Evolutionary conservation across 371 early-diverging fungal species (phyloP), one percentile per base, ranked within the genome.

Genomic region (Mortierella sp.): DNA sequence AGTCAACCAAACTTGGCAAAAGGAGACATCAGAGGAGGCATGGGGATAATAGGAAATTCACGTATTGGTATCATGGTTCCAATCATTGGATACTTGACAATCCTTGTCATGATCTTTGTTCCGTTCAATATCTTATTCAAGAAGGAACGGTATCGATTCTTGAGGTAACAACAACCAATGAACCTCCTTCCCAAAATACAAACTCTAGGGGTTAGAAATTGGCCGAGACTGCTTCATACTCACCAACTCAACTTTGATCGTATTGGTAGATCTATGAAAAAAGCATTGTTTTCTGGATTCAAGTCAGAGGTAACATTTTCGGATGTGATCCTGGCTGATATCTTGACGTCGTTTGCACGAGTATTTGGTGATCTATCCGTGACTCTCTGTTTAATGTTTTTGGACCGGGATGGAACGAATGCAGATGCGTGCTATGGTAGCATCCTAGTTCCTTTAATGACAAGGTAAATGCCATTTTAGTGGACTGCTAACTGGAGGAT

Each of bases 301-400:
- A 69, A 83, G 62, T 74, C 87, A 1, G 84, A 89, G 1, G 95
- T 96, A 1, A 88, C 86, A 32, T 93, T 97, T 73, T 88, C 88
- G 1, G 97, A 98, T 73, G 89, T 96, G 31, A 89, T 98, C 40
- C 83, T 98, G 64, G 96, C 97, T 6, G 98, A 98, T 88, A 93
- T 97, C 56, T 77, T 97, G 75, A 97, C 97, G 0, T 95, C 95
- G 72, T 96, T 95, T 76, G 92, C 97, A 0, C 89, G 93, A 53
- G 93, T 96, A 10, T 88, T 96, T 72, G 96, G 95, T 8, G 97
- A 96, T 76, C 81, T 94, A 5, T 90, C 92, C 55, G 82, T 86
- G 58, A 84, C 90, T n/a, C 64, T 83, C 32, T 89, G 89, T 68
- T 72, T 83, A 68, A 85, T 86, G 77, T 73, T 86, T 73, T 57